Percentiles rank a stretch among this genome's conserved stretches.
Conservation (phyloP, 129 eudicot genomes). For the Cynara cardunculus region DNA sequence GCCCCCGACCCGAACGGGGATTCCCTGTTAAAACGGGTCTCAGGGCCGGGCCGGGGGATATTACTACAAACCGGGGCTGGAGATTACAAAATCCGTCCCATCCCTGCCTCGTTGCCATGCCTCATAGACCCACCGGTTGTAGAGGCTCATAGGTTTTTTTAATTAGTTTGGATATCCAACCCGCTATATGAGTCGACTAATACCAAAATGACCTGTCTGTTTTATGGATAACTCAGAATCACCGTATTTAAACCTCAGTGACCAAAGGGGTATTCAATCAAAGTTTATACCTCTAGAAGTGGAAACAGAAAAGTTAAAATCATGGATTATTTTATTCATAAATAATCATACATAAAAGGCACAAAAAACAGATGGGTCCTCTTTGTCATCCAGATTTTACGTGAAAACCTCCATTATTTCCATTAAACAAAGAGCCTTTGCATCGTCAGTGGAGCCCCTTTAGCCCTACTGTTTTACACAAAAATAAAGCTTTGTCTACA, state of each 20-base stretch:
- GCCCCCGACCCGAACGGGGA: too few relatives aligned
- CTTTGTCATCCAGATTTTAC: conserved; percentile 1
- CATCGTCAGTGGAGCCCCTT: conserved; percentile 22
- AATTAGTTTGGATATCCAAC: too few relatives aligned
- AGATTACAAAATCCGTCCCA: too few relatives aligned
- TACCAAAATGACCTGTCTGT: too few relatives aligned
- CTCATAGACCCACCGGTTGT: background rate
- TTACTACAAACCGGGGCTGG: too few relatives aligned
- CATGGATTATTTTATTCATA: background rate
- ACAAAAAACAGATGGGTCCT: conserved; percentile 8
- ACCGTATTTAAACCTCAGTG: too few relatives aligned
- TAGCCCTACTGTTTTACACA: conserved; percentile 10
- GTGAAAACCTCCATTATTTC: conserved; percentile 22
- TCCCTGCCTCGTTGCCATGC: too few relatives aligned
- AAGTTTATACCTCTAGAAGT: background rate
- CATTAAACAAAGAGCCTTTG: conserved; percentile 13
- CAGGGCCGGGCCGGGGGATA: too few relatives aligned
- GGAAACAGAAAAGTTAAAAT: background rate
- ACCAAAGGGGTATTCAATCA: background rate
- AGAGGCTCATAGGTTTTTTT: background rate
- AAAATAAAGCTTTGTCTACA: conserved; percentile 31
- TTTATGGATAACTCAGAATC: too few relatives aligned
- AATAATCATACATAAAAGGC: background rate
- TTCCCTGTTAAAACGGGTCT: too few relatives aligned
- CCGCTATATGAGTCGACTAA: too few relatives aligned